phyloP scores from a whole-genome alignment of 352 stramenopile species.

The Pythium plurisporium region DNA sequence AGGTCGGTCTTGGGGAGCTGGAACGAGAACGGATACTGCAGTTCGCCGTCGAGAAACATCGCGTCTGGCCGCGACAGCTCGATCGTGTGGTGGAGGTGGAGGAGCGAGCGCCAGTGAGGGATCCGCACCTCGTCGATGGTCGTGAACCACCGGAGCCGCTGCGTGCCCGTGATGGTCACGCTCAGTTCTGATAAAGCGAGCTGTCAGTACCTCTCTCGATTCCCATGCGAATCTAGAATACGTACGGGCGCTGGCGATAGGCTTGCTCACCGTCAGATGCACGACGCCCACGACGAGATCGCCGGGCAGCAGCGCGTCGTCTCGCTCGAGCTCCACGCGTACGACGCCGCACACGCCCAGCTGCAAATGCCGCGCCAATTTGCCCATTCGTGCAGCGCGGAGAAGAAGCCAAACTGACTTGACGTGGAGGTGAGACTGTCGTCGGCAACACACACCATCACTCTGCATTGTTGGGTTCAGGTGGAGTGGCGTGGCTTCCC shows the following conservation, averaged over 20 bases:
- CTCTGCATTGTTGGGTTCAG: no score
- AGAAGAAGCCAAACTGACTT: no score
- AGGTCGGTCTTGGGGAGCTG: background rate
- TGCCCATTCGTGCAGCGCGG: no score
- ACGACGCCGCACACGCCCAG: background rate
- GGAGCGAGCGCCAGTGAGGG: background rate
- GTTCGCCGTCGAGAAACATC: conserved; percentile 1
- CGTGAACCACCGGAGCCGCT: background rate
- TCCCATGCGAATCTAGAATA: background rate
- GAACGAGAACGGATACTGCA: conserved; percentile 7
- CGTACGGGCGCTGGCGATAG: background rate
- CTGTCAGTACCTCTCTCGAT: no score
- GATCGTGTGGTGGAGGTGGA: background rate
- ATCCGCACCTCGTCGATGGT: background rate
- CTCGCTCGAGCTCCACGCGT: conserved; percentile 3
- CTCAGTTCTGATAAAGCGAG: background rate
- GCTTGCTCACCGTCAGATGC: background rate
- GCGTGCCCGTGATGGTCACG: background rate
- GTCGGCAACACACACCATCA: no score
- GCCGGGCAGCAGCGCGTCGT: background rate
- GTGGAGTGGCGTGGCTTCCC: no score
- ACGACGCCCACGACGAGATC: background rate
- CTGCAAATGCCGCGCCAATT: background rate
- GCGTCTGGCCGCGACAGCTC: background rate
- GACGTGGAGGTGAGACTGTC: no score